Percentiles rank a stretch among this genome's conserved stretches.
These are phyloP conservation scores for Mycena metata DNA, from an alignment of 768 basidiomycete species.

Conservation along the genomic window DNA sequence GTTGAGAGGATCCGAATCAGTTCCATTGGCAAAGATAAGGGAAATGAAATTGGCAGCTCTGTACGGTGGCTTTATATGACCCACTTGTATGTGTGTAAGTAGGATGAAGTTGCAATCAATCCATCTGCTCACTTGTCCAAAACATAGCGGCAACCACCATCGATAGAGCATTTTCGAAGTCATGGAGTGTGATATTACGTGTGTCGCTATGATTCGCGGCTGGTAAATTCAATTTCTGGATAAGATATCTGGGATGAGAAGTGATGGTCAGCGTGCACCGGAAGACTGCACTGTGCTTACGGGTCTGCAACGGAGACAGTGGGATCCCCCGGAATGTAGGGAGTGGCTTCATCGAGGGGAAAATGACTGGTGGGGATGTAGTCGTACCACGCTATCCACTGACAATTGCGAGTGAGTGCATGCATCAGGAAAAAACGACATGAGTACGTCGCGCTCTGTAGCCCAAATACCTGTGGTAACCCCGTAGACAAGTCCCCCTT, in stretches of 20 bases:
- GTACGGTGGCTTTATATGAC: conserved; percentile 5
- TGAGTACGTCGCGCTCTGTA: too few species aligned
- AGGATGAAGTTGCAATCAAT: background rate
- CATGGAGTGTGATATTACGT: conserved; percentile 5
- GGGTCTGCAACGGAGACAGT: conserved; percentile 12
- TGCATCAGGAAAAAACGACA: too few species aligned
- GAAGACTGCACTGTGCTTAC: background rate
- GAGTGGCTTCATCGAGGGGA: background rate
- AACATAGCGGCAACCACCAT: conserved; percentile 7
- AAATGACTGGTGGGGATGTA: too few species aligned
- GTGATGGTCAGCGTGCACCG: background rate
- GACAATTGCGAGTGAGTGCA: too few species aligned
- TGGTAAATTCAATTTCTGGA: conserved; percentile 15
- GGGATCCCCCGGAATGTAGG: background rate
- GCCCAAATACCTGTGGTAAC: too few species aligned
- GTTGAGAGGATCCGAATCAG: background rate
- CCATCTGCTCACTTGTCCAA: conserved; percentile 14
- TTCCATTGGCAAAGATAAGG: background rate
- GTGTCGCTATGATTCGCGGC: background rate
- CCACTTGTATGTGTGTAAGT: too few species aligned
- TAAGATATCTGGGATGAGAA: conserved; percentile 1
- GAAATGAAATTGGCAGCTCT: background rate
- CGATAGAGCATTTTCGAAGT: conserved; percentile 20
- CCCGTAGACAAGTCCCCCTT: too few species aligned
- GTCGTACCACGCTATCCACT: too few species aligned